phyloP scores from a whole-genome alignment of 2,329 filamentous ascomycete genomes.

The Periglandula ipomoeae region DNA sequence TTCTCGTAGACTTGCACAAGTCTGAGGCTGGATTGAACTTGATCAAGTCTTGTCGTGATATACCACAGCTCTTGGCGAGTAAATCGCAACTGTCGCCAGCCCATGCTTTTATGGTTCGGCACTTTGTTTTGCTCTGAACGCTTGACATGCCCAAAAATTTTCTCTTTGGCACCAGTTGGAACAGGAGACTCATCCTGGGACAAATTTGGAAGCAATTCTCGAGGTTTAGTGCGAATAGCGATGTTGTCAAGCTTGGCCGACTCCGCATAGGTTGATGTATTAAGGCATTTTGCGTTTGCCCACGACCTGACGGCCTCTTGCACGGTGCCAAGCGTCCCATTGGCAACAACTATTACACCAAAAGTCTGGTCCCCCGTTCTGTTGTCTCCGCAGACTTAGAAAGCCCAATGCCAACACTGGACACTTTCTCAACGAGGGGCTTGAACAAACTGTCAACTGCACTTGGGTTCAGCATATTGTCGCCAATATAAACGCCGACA shows the following conservation, averaged over 20 bases:
- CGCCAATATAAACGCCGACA: background rate
- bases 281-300: background rate
- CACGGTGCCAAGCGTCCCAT: background rate
- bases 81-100: constrained; percentile 23
- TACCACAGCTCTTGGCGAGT: constrained; percentile 26
- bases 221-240: background rate
- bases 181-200: background rate
- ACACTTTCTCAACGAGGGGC: background rate
- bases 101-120: background rate
- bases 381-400: background rate
- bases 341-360: background rate
- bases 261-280: background rate
- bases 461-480: background rate
- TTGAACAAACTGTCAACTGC: background rate
- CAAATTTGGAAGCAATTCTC: background rate
- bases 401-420: background rate
- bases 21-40: constrained; percentile 21
- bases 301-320: background rate
- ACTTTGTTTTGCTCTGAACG: background rate
- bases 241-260: background rate
- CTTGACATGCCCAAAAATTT: background rate
- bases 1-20: constrained; percentile 17
- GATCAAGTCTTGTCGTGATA: constrained; percentile 23
- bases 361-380: background rate
- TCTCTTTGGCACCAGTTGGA: background rate